phyloP scores from a whole-genome alignment of 2,329 filamentous ascomycete genomes.

The Fusarium algeriense region DNA sequence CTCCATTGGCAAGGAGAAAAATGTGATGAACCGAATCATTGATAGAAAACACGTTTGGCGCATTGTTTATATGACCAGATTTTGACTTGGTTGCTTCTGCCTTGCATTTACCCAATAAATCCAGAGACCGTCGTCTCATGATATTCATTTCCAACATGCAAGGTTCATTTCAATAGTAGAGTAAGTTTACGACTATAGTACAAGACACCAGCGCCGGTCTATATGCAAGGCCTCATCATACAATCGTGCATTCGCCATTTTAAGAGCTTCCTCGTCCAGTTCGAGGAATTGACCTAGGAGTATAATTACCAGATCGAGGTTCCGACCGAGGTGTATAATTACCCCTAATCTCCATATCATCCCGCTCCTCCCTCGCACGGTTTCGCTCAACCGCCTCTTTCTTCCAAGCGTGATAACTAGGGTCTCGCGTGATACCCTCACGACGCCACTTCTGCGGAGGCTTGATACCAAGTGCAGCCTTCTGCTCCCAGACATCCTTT shows the following conservation, averaged over 20 bases:
- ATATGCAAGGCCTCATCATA: constrained; percentile 28
- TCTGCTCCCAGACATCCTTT: constrained; percentile 68
- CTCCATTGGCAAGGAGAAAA: constrained; percentile 22
- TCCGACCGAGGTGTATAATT: not conserved
- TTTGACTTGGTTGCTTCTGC: not conserved
- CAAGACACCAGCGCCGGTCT: constrained; percentile 28
- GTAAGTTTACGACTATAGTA: constrained; percentile 40
- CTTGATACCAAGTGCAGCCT: constrained; percentile 71
- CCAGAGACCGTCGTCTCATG: not conserved
- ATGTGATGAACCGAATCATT: constrained; percentile 8
- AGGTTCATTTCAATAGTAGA: constrained; percentile 35
- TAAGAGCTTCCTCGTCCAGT: constrained; percentile 13
- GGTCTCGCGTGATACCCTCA: constrained; percentile 64
- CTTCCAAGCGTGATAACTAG: constrained; percentile 55
- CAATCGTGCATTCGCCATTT: constrained; percentile 25
- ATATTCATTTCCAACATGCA: not conserved
- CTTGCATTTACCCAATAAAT: not conserved
- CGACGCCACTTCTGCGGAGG: constrained; percentile 71
- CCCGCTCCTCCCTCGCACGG: constrained; percentile 49
- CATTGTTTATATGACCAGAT: not conserved
- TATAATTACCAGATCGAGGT: not conserved
- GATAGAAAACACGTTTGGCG: not conserved
- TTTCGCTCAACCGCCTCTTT: constrained; percentile 45
- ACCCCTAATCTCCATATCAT: constrained; percentile 40
- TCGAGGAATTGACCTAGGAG: not conserved